Base-by-base conservation (phyloP, 768 basidiomycete species). In the Boletus subcaerulescens region DNA sequence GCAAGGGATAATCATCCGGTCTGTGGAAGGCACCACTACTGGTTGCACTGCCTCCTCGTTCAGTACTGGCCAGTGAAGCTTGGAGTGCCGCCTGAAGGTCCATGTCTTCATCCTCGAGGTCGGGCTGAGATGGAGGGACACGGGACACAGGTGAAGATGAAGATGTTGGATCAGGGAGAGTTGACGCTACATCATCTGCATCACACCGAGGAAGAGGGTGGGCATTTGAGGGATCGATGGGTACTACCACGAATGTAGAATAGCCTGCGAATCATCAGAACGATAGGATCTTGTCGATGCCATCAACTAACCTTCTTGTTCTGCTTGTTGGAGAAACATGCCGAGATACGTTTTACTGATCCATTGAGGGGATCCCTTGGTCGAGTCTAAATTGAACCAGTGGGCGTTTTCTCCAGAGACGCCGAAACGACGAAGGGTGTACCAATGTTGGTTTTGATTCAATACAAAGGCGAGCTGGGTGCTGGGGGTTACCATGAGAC, bases 301-400 rank as follows among this genome's bases (percentile, higher is more conserved):
- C 18, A 43, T 52, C 17, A n/a, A 65, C 74, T 58, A 68, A 84
- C 93, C 94, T 69, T 94, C 91, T 22, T 78, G 68, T 66, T 95
- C 93, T 18, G 93, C 88, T 71, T 95, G 91, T 55, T 91, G 85
- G 36, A 97, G 72, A 45, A 91, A 83, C 87, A 95, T 87, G 48
- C 84, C 83, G 5, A 97, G 81, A 72, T 93, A 94, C 1, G 85
- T 80, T 60, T 83, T 87, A 29, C 89, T 80, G 31, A 97, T 81
- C 89, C 91, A 92, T 68, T 93, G 85, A 10, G 94, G 93, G 5
- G 71, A 67, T 33, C 75, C 57, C 14, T 86, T 73, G 60, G 80
- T 86, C 10, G 93, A 94, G 65, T 95, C 89, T 11, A 96, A 77
- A 68, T 95, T 93, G 73, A 91, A 93, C 92, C 92, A 94, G 67